A percentile compares a stretch with the other conserved stretches of the same genome.
Evolutionary conservation across 192 early-diverging fungal genomes (phyloP).

Genomic region (Entomortierella lignicola): DNA sequence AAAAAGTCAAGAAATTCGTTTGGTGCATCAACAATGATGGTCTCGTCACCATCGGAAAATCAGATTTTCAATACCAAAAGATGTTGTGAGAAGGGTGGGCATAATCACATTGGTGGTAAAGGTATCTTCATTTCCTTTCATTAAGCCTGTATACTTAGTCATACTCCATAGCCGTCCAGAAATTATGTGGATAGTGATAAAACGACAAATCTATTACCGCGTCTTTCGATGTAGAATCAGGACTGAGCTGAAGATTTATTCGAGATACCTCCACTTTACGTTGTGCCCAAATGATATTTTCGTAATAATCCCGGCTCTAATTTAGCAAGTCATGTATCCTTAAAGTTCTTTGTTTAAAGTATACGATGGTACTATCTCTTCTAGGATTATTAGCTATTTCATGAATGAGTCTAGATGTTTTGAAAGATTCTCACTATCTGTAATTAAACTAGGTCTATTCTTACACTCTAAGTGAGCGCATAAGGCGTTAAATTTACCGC

Average conservation of each 20-base stretch:
- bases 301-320: no score
- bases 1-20: constrained; percentile 11
- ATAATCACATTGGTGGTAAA: not conserved
- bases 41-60: constrained; percentile 18
- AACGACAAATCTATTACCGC: not conserved
- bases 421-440: no score
- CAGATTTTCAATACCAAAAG: constrained; percentile 4
- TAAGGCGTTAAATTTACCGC: no score
- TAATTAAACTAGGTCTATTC: no score
- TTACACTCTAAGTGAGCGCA: no score
- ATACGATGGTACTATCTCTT: no score
- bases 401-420: no score
- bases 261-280: constrained; percentile 16
- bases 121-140: not conserved
- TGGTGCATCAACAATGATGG: constrained; percentile 1
- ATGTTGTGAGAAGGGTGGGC: constrained; percentile 7
- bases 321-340: no score
- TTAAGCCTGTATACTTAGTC: not conserved
- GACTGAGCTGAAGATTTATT: no score
- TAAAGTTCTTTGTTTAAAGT: no score
- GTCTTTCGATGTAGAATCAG: no score
- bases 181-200: not conserved
- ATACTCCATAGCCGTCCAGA: not conserved
- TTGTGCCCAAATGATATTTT: constrained; percentile 16
- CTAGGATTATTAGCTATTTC: no score